These are phyloP conservation scores for Wickerhamomyces strasburgensis DNA, from an alignment of 805 yeast genomes.

Conservation along the genomic window DNA sequence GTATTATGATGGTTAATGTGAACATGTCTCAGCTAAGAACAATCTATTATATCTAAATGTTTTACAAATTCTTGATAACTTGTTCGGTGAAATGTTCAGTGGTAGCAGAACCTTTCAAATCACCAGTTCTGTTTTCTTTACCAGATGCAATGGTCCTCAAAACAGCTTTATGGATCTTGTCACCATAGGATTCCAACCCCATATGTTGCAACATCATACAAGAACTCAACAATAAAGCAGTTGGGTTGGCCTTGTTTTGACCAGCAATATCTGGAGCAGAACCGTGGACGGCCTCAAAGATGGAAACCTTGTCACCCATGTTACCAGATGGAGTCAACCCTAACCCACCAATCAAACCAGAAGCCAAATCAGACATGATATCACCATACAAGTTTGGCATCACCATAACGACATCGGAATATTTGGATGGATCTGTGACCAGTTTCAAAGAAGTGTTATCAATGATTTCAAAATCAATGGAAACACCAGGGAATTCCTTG, in stretches of 20 bases:
- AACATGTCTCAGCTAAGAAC: too few relatives aligned
- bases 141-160: slow-evolving; percentile 88
- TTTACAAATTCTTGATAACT: slow-evolving; percentile 55
- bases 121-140: slow-evolving; percentile 93
- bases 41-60: neutral
- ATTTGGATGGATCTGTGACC: slow-evolving; percentile 81
- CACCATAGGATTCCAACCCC: slow-evolving; percentile 80
- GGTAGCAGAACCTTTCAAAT: slow-evolving; percentile 87
- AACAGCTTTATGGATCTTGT: slow-evolving; percentile 83
- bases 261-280: slow-evolving; percentile 99
- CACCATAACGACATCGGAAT: slow-evolving; percentile 83
- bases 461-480: slow-evolving; percentile 78
- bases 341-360: slow-evolving; percentile 97
- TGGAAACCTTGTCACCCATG: slow-evolving; percentile 97
- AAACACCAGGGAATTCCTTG: slow-evolving; percentile 87
- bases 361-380: slow-evolving; percentile 94
- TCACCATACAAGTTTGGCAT: slow-evolving; percentile 99
- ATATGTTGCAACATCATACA: slow-evolving; percentile 99
- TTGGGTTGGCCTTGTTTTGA: slow-evolving; percentile 98
- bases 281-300: slow-evolving; percentile 99
- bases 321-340: slow-evolving; percentile 99
- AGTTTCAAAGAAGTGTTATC: slow-evolving; percentile 93
- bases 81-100: slow-evolving; percentile 88
- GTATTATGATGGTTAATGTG: too few relatives aligned
- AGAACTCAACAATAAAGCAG: slow-evolving; percentile 91